Percentiles rank a stretch among this genome's conserved stretches.
phyloP scores from a whole-genome alignment of 2,329 filamentous ascomycete genomes.

The Pseudogymnoascus sp. region DNA sequence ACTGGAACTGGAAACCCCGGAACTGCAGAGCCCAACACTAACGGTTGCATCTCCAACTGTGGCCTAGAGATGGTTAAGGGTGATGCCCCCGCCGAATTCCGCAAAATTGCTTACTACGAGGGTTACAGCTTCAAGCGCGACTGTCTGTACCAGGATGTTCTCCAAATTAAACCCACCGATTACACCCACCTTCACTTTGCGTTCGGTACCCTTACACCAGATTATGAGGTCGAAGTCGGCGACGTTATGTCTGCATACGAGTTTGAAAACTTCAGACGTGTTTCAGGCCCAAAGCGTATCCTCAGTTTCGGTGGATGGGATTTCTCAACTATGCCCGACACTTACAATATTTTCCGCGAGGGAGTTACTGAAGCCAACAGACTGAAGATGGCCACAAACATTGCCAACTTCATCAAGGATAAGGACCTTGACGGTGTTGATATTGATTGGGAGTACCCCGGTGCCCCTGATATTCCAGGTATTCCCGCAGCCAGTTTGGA shows the following conservation, averaged over 20 bases:
- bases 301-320: conserved; percentile 40
- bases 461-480: conserved; percentile 30
- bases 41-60: conserved; percentile 37
- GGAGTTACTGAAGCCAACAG: conserved; percentile 31
- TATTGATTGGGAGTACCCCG: conserved; percentile 37
- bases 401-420: conserved; percentile 30
- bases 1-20: conserved; percentile 28
- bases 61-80: conserved; percentile 29
- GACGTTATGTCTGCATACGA: conserved; percentile 13
- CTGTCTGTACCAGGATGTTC: conserved; percentile 26
- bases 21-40: conserved; percentile 26
- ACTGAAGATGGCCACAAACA: conserved; percentile 27
- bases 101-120: conserved; percentile 30
- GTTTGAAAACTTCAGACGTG: too few relatives aligned
- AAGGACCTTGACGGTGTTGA: conserved; percentile 29
- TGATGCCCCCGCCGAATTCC: conserved; percentile 17
- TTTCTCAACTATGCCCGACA: conserved; percentile 32
- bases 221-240: too few relatives aligned
- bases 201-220: conserved; percentile 27
- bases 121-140: conserved; percentile 24
- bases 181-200: conserved; percentile 31
- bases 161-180: background rate
- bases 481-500: conserved; percentile 26
- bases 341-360: conserved; percentile 33
- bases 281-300: conserved; percentile 29